These are phyloP conservation scores for Eucalyptus guilfoylei DNA, from an alignment of 345 rosid species.

Conservation along the genomic window DNA sequence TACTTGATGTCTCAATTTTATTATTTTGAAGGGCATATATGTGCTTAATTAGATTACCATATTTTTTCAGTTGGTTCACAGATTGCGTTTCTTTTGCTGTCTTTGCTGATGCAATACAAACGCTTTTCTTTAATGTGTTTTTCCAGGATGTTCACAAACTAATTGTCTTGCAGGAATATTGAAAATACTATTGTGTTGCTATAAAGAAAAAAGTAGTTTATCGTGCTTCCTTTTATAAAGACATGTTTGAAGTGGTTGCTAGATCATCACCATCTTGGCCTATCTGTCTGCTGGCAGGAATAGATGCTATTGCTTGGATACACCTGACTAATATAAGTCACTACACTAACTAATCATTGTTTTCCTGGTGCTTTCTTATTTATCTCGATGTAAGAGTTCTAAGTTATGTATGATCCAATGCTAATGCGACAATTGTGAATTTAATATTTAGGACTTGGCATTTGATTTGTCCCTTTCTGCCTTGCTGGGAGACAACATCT, in stretches of 20 bases:
- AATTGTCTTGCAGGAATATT: background rate
- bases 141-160: background rate
- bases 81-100: background rate
- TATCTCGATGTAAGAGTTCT: background rate
- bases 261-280: background rate
- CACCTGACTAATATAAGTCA: background rate
- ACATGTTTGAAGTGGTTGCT: background rate
- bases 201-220: background rate
- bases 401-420: background rate
- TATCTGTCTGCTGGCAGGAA: background rate
- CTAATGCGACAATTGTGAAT: background rate
- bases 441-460: slow-evolving; percentile 77
- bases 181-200: background rate
- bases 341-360: background rate
- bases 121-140: background rate
- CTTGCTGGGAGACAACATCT: slow-evolving; percentile 93
- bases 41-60: background rate
- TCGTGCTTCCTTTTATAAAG: background rate
- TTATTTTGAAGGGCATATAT: background rate
- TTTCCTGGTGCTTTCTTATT: background rate
- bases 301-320: background rate
- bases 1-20: background rate
- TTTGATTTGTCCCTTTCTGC: slow-evolving; percentile 98
- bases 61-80: background rate
- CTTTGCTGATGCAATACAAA: background rate